Evolutionary conservation across 768 basidiomycete species (phyloP).

Genomic region (Phaeotremella fagi): DNA sequence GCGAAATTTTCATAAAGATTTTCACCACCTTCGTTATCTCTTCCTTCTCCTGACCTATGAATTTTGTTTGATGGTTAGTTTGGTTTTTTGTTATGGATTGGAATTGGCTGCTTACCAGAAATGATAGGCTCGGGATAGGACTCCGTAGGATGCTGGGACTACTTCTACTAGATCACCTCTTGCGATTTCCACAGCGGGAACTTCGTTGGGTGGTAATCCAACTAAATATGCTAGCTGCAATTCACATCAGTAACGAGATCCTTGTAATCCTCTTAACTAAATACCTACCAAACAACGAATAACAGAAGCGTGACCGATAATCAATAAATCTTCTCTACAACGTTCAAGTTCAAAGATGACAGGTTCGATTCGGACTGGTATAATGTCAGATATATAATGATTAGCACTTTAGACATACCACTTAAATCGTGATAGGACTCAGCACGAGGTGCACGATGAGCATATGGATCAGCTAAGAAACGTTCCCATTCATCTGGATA

Average conservation of each 20-base stretch:
- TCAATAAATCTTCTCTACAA: constrained; percentile 87
- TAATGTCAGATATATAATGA: constrained; percentile 13
- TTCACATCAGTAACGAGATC: neutral
- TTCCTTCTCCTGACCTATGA: constrained; percentile 45
- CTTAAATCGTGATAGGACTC: constrained; percentile 91
- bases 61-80: neutral
- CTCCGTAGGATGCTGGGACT: constrained; percentile 57
- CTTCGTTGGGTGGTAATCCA: constrained; percentile 89
- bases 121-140: constrained; percentile 71
- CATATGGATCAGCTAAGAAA: constrained; percentile 87
- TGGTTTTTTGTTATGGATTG: neutral
- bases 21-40: constrained; percentile 43
- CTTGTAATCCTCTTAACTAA: neutral
- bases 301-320: constrained; percentile 95
- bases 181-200: constrained; percentile 94
- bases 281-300: constrained; percentile 71
- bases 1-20: constrained; percentile 51
- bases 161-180: constrained; percentile 90
- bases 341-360: constrained; percentile 89
- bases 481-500: constrained; percentile 94
- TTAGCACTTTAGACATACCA: constrained; percentile 28
- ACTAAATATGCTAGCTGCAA: constrained; percentile 58
- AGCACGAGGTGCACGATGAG: constrained; percentile 83
- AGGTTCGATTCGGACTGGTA: constrained; percentile 82
- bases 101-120: constrained; percentile 34